These are phyloP conservation scores for Triticum dicoccoides DNA, from an alignment of 176 grass and related monocot species.

Conservation along the genomic window DNA sequence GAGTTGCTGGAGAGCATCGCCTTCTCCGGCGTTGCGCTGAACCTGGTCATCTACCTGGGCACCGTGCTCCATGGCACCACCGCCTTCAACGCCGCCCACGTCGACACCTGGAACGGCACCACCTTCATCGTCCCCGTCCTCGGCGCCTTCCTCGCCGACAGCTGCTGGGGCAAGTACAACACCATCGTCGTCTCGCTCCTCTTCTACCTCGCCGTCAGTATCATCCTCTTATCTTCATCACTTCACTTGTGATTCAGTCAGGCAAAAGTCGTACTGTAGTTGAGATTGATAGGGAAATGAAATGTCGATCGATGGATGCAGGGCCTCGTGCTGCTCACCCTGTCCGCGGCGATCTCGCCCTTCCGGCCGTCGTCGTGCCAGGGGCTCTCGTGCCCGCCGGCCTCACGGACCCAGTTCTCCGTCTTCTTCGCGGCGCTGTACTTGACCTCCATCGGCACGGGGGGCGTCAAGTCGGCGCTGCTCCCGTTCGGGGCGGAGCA, in stretches of 20 bases:
- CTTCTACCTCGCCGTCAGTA: constrained; percentile 59
- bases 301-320: background rate
- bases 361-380: constrained; percentile 52
- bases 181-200: constrained; percentile 53
- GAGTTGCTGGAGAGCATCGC: constrained; percentile 70
- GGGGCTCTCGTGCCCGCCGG: constrained; percentile 40
- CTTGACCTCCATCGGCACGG: constrained; percentile 68
- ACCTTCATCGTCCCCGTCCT: constrained; percentile 70
- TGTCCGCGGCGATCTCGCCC: constrained; percentile 47
- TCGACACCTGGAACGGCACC: constrained; percentile 73
- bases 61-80: constrained; percentile 58
- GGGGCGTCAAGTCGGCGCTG: constrained; percentile 66
- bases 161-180: constrained; percentile 66
- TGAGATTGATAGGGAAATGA: background rate
- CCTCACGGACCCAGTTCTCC: constrained; percentile 41
- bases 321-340: constrained; percentile 63
- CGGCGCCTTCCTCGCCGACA: constrained; percentile 70
- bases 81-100: constrained; percentile 66
- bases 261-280: too few species aligned
- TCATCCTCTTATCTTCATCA: background rate
- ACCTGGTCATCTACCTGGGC: constrained; percentile 72
- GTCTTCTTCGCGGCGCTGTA: constrained; percentile 71
- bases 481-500: constrained; percentile 88
- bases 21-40: constrained; percentile 53
- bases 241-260: background rate